Percentiles rank a stretch among this genome's conserved stretches.
These are phyloP conservation scores for Lonicera japonica DNA, from an alignment of 129 eudicot genomes.

Conservation along the genomic window DNA sequence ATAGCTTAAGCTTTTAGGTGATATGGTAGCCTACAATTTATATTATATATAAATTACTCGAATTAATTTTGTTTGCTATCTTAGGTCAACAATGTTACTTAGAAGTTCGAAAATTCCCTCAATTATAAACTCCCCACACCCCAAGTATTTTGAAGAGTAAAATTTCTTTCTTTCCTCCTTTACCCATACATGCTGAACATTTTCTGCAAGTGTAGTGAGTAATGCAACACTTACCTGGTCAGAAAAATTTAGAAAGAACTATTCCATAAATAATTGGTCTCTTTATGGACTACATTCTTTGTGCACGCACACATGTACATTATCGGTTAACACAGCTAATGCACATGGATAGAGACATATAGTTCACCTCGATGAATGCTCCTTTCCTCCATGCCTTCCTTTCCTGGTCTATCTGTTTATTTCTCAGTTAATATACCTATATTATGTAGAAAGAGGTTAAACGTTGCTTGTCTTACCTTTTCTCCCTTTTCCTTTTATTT, in stretches of 20 bases:
- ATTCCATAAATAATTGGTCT: background rate
- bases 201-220: background rate
- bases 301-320: background rate
- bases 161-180: too few species aligned
- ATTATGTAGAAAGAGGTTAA: background rate
- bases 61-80: too few species aligned
- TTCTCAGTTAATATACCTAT: background rate
- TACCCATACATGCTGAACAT: background rate
- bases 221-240: background rate
- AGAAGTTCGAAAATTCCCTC: too few species aligned
- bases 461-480: background rate
- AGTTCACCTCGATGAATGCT: background rate
- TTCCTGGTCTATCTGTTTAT: background rate
- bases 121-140: too few species aligned
- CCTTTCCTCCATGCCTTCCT: background rate
- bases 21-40: too few species aligned
- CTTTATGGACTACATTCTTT: background rate
- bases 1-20: too few species aligned
- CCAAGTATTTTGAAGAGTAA: too few species aligned
- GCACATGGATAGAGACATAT: background rate
- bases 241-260: background rate
- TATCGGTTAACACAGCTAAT: background rate
- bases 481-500: background rate
- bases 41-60: too few species aligned
- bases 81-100: too few species aligned